These are phyloP conservation scores for Tephrocybe sp. DNA, from an alignment of 768 basidiomycete genomes.

Conservation along the genomic window DNA sequence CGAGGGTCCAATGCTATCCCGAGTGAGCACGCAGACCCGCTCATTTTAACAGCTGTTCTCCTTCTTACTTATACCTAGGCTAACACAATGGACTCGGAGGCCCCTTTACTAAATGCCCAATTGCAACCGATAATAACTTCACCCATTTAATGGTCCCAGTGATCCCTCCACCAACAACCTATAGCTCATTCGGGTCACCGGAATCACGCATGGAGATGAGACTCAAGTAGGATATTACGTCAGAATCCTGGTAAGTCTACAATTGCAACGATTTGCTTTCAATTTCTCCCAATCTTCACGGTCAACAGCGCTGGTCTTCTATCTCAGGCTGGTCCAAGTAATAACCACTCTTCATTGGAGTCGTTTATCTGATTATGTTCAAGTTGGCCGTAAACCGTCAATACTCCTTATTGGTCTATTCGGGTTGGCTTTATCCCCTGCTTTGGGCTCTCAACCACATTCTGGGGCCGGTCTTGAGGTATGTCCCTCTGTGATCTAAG, in stretches of 20 bases:
- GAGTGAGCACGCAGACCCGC: too few species aligned
- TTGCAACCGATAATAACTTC: constrained; percentile 40
- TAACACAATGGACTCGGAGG: constrained; percentile 56
- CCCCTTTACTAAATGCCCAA: constrained; percentile 50
- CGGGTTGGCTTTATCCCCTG: constrained; percentile 63
- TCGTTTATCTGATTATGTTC: constrained; percentile 67
- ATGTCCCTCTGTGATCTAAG: too few species aligned
- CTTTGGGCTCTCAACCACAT: constrained; percentile 71
- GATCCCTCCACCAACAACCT: too few species aligned
- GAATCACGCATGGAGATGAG: constrained; percentile 72
- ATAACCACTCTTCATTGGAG: constrained; percentile 74
- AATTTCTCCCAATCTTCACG: not conserved
- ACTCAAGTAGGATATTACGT: constrained; percentile 77
- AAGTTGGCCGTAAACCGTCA: constrained; percentile 79
- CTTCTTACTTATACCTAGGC: too few species aligned
- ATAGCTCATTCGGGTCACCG: constrained; percentile 66
- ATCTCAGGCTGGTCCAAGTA: constrained; percentile 70
- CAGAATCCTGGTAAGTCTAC: constrained; percentile 59
- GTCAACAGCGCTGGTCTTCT: constrained; percentile 68
- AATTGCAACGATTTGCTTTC: not conserved
- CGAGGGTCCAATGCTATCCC: too few species aligned
- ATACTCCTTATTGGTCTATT: constrained; percentile 66
- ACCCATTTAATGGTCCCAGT: constrained; percentile 69
- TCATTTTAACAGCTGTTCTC: too few species aligned
- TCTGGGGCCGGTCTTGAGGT: constrained; percentile 59